Evolutionary conservation across 2,329 filamentous ascomycete genomes (phyloP).

Genomic region (Cladorrhinum sp.): DNA sequence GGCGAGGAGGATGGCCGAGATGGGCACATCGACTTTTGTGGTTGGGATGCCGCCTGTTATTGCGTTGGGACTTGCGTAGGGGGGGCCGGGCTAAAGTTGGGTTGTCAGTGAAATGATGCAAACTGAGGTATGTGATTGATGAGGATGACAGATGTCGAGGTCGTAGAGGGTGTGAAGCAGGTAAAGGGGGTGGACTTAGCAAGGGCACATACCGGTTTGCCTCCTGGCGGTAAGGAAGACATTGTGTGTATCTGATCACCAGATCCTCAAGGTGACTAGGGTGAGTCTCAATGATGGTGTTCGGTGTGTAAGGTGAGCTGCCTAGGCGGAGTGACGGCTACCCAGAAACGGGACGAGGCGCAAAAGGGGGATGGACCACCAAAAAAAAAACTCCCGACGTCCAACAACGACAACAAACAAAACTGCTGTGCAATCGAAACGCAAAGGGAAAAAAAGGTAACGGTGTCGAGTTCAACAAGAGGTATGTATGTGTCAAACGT

Average conservation of each 20-base stretch:
- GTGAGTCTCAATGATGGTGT: background rate
- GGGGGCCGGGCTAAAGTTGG: background rate
- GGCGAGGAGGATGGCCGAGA: slow-evolving; percentile 60
- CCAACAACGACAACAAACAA: no score
- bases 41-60: slow-evolving; percentile 57
- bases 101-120: background rate
- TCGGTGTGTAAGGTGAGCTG: background rate
- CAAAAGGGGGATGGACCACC: no score
- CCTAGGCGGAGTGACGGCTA: no score
- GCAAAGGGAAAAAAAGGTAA: background rate
- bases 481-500: background rate
- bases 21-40: slow-evolving; percentile 57
- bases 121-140: no score
- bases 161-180: background rate
- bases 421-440: background rate
- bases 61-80: slow-evolving; percentile 33
- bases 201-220: background rate
- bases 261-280: background rate
- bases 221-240: background rate
- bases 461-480: background rate
- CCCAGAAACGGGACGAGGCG: no score
- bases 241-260: background rate
- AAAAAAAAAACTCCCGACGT: background rate
- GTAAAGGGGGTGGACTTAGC: background rate
- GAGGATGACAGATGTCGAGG: background rate